These are phyloP conservation scores for Microsporum ferrugineum DNA, from an alignment of 2,329 filamentous ascomycete genomes.

Conservation along the genomic window DNA sequence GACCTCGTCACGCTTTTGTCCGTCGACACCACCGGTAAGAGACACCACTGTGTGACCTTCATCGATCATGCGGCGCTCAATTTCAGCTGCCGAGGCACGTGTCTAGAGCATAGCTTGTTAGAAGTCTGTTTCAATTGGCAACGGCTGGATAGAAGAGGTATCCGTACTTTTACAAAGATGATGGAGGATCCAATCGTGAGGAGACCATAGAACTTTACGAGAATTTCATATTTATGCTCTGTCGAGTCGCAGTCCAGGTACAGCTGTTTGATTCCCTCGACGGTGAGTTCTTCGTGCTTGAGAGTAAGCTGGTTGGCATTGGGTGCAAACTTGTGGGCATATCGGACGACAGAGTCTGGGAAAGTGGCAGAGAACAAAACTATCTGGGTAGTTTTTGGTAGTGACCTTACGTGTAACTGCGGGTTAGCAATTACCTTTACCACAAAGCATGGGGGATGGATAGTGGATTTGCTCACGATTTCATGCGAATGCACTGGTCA, in stretches of 20 bases:
- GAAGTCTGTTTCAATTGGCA: too few species aligned
- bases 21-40: slow-evolving; percentile 79
- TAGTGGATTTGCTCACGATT: slow-evolving; percentile 49
- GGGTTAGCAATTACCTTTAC: slow-evolving; percentile 23
- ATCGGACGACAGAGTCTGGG: slow-evolving; percentile 72
- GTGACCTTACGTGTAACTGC: slow-evolving; percentile 41
- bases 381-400: slow-evolving; percentile 67
- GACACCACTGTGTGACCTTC: slow-evolving; percentile 90
- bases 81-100: slow-evolving; percentile 71
- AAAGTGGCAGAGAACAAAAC: slow-evolving; percentile 94
- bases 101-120: slow-evolving; percentile 43
- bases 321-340: slow-evolving; percentile 74
- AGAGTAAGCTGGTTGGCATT: slow-evolving; percentile 78
- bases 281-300: slow-evolving; percentile 81
- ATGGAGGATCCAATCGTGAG: slow-evolving; percentile 97
- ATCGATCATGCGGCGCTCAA: slow-evolving; percentile 70
- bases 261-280: slow-evolving; percentile 94
- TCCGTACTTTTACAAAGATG: slow-evolving; percentile 78
- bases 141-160: background rate
- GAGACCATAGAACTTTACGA: slow-evolving; percentile 87
- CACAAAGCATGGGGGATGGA: background rate
- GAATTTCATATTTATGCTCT: slow-evolving; percentile 70
- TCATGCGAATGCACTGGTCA: slow-evolving; percentile 87
- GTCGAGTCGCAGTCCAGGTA: slow-evolving; percentile 86
- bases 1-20: slow-evolving; percentile 66